Evolutionary conservation across 768 basidiomycete species (phyloP).

Genomic region (Myochromella boudieri): DNA sequence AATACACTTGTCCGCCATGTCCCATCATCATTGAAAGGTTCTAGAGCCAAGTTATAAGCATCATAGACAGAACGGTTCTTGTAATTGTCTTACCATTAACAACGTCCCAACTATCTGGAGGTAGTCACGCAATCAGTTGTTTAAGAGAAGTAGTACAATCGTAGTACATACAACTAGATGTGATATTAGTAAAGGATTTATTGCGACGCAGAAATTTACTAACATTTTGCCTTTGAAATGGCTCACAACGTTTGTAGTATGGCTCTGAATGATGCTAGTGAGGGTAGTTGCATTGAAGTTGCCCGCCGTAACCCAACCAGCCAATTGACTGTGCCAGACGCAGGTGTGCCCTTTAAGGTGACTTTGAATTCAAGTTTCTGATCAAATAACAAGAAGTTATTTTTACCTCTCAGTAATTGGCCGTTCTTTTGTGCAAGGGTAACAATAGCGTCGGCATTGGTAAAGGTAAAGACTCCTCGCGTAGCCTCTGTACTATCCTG

Average conservation of each 20-base stretch:
- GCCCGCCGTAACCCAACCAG: constrained; percentile 46
- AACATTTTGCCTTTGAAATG: constrained; percentile 59
- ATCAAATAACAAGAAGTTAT: neutral
- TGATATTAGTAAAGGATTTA: neutral
- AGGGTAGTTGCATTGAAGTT: constrained; percentile 41
- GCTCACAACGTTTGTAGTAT: constrained; percentile 46
- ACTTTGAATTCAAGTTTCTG: neutral
- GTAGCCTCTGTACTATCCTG: constrained; percentile 54
- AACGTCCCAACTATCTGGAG: constrained; percentile 40
- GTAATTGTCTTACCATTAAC: constrained; percentile 31
- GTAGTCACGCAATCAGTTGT: neutral
- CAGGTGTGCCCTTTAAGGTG: constrained; percentile 38
- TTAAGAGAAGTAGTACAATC: constrained; percentile 15
- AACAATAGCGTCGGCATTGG: constrained; percentile 42
- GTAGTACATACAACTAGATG: constrained; percentile 33
- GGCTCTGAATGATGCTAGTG: constrained; percentile 44
- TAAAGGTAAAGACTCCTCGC: constrained; percentile 47
- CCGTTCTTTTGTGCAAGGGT: constrained; percentile 44
- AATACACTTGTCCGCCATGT: constrained; percentile 55
- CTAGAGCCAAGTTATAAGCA: constrained; percentile 20
- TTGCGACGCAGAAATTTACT: neutral
- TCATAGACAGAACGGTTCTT: neutral
- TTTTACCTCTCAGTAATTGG: constrained; percentile 42
- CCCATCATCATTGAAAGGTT: constrained; percentile 64
- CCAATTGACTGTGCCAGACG: constrained; percentile 55